Evolutionary conservation across 768 basidiomycete species (phyloP).

Genomic region (Filobasidium floriforme): DNA sequence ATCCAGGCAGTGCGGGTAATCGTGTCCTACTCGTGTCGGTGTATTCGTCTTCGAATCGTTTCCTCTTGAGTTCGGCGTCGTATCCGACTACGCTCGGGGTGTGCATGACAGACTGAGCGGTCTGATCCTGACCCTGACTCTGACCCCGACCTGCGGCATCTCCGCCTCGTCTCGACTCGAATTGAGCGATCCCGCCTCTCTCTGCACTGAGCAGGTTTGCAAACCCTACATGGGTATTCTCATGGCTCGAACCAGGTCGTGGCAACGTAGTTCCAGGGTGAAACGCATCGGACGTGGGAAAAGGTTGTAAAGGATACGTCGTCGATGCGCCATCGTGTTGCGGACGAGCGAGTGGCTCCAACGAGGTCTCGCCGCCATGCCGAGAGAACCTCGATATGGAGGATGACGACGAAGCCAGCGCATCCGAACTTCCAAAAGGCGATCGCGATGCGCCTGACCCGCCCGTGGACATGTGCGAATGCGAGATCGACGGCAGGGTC

Average conservation of each 20-base stretch:
- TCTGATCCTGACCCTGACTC: neutral
- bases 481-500: neutral
- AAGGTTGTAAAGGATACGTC: too few species aligned
- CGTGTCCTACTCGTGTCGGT: neutral
- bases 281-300: neutral
- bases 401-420: too few species aligned
- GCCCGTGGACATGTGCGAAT: neutral
- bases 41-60: neutral
- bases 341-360: too few species aligned
- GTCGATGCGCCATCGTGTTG: too few species aligned
- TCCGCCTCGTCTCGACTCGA: neutral
- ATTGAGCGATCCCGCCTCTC: neutral
- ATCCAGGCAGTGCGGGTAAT: neutral
- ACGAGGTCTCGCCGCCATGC: too few species aligned
- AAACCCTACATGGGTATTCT: neutral
- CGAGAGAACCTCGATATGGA: too few species aligned
- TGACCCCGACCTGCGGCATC: neutral
- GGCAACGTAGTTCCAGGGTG: neutral
- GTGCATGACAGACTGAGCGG: too few species aligned
- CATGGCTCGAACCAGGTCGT: neutral
- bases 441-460: too few species aligned
- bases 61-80: neutral
- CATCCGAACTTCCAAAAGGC: too few species aligned
- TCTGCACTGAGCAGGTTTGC: neutral
- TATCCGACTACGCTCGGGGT: too few species aligned